Base-by-base conservation (phyloP, 306 rosid species). In the Lablab purpureus region DNA sequence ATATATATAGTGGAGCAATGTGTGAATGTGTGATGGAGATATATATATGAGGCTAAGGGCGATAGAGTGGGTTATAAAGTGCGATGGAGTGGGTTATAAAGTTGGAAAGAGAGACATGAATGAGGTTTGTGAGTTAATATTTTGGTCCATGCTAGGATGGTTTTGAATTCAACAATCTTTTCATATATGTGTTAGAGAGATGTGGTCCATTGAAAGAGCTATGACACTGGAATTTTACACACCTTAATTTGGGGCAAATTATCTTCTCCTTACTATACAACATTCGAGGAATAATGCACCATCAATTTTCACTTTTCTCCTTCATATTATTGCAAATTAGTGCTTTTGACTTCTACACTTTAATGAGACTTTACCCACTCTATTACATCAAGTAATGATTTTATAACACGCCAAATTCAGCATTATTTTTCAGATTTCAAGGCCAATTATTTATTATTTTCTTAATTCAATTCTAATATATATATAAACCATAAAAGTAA, bases 171-270 rank as follows among this genome's bases (percentile, higher is more conserved):
- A 66, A 41, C 46, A 2, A 18, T 37, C 32, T 40, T 66, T 66
- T 37, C 32, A 40, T n/a, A 13, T 5, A 66, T 37, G 32, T 32
- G 14, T 63, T 63, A 17, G 23, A n/a, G 69, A 17, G 19, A 13
- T n/a, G 46, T 37, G 27, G 72, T 67, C 52, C 52, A 41, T 40
- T 21, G 54, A 67, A 66, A 22, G 52, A 67, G 72, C 34, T 2
- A 21, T 11, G 50, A 37, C 45, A 7, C 19, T 55, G 1, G 8
- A 5, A 6, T 73, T 58, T 37, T 22, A 56, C 27, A 58, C 55
- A 56, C 25, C 6, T 11, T n/a, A n/a, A n/a, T 30, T 30, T 18
- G 18, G 32, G 30, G 4, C 0, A 19, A 18, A 52, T 19, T 2
- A 11, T 54, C 49, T 10, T 43, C 49, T 43, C 12, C 17, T 43